Base-by-base conservation (phyloP, 331 rosid species). In the Spiraea crenata region DNA sequence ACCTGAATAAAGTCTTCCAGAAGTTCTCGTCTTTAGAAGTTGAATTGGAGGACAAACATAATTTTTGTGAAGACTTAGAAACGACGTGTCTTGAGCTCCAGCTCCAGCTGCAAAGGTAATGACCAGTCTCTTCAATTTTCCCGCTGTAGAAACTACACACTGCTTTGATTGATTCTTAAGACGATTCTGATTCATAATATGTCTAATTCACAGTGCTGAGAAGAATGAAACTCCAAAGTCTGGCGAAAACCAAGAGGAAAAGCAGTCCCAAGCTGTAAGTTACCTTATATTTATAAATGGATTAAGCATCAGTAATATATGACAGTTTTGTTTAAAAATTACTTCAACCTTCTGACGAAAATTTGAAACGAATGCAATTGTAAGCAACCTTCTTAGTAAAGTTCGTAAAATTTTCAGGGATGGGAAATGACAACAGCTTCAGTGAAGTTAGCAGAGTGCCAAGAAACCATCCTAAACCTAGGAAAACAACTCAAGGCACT, bases 211-310 rank as follows among this genome's bases (percentile, higher is more conserved):
- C 89, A 91, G 95, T 78, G 85, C 84, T 70, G 81, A 55, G 34
- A 86, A 79, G 83, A 82, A 78, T 73, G 97, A 86, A 76, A 55
- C 88, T 78, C 88, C 86, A 20, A 76, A 73, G 42, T 31, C 51
- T 61, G 77, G 80, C 63, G 69, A 54, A 74, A 65, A 57, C 54
- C 86, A 86, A 71, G 84, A 74, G 49, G 92, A 79, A 80, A 85
- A 86, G 74, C 83, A 83, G 72, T 77, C 82, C 64, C 89, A 59
- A 76, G 74, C 87, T 20, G 97, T 91, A 83, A 86, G 97, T 74
- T 49, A 38, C 34, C 12, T 5, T 37, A 6, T 11, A 6, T 17
- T 40, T 44, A 44, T 13, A 19, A 51, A 49, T 61, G 13, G 51
- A 5, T 72, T 13, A 20, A 19, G 49, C 51, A 39, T 37, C 69